Evolutionary conservation across 345 rosid genomes (phyloP), one percentile per base, ranked within the genome.

Genomic region (Salix suchowensis): DNA sequence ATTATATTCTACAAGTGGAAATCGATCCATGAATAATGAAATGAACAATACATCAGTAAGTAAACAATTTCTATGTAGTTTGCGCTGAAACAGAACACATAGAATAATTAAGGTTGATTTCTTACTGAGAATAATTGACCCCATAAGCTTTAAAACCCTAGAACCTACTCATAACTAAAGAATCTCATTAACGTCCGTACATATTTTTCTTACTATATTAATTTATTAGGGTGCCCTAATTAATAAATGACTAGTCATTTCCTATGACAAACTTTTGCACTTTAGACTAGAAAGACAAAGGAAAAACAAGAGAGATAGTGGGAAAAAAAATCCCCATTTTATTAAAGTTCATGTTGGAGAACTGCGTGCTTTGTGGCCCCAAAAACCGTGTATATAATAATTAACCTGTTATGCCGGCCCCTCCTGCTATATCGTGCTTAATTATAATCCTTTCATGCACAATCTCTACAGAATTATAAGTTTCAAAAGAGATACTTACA

Each of bases 291-390:
- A 67, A 65, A 78, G 81, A 78, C 81, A 78, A 66, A 21, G 23
- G 60, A 54, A 60, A 78, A 67, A 78, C 73, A 73, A 32, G 67
- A 78, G 69, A 78, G 69, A 73, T 30, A 78, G 73, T 73, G 81
- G 73, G 30, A n/a, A 52, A 66, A 66, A 66, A 67, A 72, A 28
- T 44, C 69, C 65, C 39, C 44, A 65, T 37, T 32, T 36, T 21
- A 65, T 34, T 36, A 71, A 26, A 68, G 37, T 64, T 71, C 60
- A 26, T 65, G 76, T 64, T 52, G 80, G 76, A 32, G 42, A 34
- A 32, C 11, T 46, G 34, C 34, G 64, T 48, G 13, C 50, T 32
- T 68, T 39, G 66, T 42, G 73, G 21, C 61, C 68, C 26, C 21
- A 62, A 48, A 14, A 26, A 9, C 28, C 8, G 13, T 23, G 21